These are phyloP conservation scores for Coprinopsis cinerea DNA, from an alignment of 768 basidiomycete species.

Conservation along the genomic window DNA sequence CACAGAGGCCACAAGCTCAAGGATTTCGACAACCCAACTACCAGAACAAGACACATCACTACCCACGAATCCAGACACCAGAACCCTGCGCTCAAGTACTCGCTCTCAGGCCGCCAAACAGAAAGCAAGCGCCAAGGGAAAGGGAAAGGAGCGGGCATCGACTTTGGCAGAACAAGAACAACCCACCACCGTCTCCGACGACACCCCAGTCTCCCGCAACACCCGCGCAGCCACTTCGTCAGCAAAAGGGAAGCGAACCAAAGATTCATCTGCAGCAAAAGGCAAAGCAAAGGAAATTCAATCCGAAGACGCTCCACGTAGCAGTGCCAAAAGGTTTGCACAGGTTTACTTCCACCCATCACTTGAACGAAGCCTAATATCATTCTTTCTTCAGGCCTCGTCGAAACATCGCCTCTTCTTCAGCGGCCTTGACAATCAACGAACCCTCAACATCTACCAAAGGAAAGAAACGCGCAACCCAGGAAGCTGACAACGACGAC, in stretches of 20 bases:
- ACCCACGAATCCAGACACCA: conserved; percentile 42
- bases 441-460: conserved; percentile 72
- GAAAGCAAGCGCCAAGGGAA: conserved; percentile 56
- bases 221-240: conserved; percentile 36
- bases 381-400: conserved; percentile 44
- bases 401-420: conserved; percentile 37
- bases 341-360: conserved; percentile 19
- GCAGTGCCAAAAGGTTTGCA: conserved; percentile 55
- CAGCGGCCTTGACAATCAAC: conserved; percentile 56
- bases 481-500: conserved; percentile 72
- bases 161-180: conserved; percentile 25
- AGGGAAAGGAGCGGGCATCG: conserved; percentile 46
- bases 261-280: conserved; percentile 44
- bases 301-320: conserved; percentile 40
- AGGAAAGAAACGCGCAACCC: conserved; percentile 89
- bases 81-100: conserved; percentile 66
- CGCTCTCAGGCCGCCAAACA: conserved; percentile 71
- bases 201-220: conserved; percentile 33
- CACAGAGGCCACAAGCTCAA: conserved; percentile 68
- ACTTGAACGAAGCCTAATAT: conserved; percentile 23
- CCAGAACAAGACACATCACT: conserved; percentile 33
- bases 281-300: conserved; percentile 57
- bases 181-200: conserved; percentile 26
- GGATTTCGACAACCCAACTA: conserved; percentile 41
- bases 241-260: conserved; percentile 45